Percentiles rank a stretch among this genome's conserved stretches.
Evolutionary conservation across 1,284 basidiomycete species (phyloP).

Genomic region (Ustilago nuda): DNA sequence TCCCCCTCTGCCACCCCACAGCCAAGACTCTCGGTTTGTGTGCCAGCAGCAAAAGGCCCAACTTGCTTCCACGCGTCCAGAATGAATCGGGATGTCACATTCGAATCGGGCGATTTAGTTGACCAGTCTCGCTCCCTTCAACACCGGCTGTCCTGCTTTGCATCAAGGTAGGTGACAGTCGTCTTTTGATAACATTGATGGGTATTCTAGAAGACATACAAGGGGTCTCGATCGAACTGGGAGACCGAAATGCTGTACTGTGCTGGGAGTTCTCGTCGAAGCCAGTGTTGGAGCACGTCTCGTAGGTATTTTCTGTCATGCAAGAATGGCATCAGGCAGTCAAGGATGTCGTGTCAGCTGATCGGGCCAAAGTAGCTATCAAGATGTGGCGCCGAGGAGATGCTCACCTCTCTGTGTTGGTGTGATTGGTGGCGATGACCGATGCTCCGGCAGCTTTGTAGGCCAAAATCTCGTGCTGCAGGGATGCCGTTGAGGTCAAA

Average conservation of each 20-base stretch:
- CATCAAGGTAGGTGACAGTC: background rate
- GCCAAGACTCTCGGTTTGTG: background rate
- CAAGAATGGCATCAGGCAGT: no score
- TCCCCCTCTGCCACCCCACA: background rate
- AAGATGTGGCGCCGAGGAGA: background rate
- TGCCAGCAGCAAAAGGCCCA: background rate
- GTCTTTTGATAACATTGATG: background rate
- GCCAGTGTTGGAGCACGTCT: slow-evolving; percentile 48
- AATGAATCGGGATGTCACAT: slow-evolving; percentile 1
- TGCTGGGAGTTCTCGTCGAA: slow-evolving; percentile 25
- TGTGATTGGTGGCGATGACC: slow-evolving; percentile 65
- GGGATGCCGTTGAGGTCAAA: background rate
- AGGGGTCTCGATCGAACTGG: slow-evolving; percentile 42
- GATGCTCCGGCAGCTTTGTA: slow-evolving; percentile 60
- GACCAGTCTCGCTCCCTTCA: background rate
- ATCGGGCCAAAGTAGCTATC: background rate
- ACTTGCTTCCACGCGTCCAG: slow-evolving; percentile 30
- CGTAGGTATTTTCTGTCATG: slow-evolving; percentile 49
- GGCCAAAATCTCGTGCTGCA: slow-evolving; percentile 65
- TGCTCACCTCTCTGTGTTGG: slow-evolving; percentile 62
- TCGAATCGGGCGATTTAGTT: background rate
- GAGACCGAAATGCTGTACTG: slow-evolving; percentile 33
- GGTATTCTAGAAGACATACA: slow-evolving; percentile 41
- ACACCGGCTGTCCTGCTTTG: background rate
- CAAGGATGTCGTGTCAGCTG: background rate